Base-by-base conservation (phyloP, 2,329 filamentous ascomycete species). In the Aspergillus jensenii region DNA sequence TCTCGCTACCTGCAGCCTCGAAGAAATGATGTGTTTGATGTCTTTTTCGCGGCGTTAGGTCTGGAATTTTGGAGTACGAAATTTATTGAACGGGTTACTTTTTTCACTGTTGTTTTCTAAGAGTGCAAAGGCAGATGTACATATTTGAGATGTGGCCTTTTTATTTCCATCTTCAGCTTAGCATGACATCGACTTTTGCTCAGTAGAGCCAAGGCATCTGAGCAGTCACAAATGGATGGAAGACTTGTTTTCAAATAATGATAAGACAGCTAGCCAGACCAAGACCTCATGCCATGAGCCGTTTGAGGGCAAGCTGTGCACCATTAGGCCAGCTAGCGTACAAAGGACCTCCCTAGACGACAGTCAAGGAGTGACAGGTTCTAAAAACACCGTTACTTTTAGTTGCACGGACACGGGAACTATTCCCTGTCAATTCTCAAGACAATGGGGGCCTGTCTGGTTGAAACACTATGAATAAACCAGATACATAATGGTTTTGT, bases 1-100 rank as follows among this genome's bases (percentile, higher is more conserved):
- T 77, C 64, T 79, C 80, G 3, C 77, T 85, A 63, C 81, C 81
- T 21, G 73, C 77, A 37, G 66, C 66, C 31, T 72, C 77, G 37
- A 76, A 74, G 60, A 71, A 73, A 62, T 79, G 65, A 65, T 62
- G 27, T 31, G 12, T 23, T 45, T 35, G 52, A 15, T 41, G 31
- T 49, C 17, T 41, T 54, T 55, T 45, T n/a, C 14, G n/a, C 14
- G 58, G 58, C 55, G 54, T 58, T 56, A 52, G 48, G 47, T 14
- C 23, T 44, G 37, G 31, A 8, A 27, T 27, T 43, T 31, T 35
- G 44, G 31, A 19, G 17, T 43, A 52, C 41, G 15, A 35, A 25
- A 39, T 44, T n/a, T 52, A 44, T 19, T 14, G 45, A 45, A 52
- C 25, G 33, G 43, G 35, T 14, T 31, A 25, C 31, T 6, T 27